Percentiles rank a stretch among this genome's conserved stretches.
Evolutionary conservation across 208 protist species (phyloP).

Genomic region (Naegleria lovaniensis): DNA sequence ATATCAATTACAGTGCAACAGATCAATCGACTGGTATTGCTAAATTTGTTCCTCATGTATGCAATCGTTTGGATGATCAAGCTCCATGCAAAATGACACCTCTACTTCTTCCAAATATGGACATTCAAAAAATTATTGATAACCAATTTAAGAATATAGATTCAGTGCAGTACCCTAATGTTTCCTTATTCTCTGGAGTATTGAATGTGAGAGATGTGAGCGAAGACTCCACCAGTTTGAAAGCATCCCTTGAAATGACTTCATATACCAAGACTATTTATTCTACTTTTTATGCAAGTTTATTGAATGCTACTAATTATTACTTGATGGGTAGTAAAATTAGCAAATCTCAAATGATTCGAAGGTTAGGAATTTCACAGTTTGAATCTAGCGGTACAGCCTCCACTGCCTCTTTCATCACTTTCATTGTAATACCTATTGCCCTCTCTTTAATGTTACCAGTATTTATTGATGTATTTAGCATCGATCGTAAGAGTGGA

Average conservation of each 20-base stretch:
- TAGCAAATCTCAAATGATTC: neutral
- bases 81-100: neutral
- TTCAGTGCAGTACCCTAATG: neutral
- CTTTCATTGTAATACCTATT: neutral
- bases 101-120: neutral
- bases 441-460: neutral
- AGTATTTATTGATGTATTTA: neutral
- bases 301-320: neutral
- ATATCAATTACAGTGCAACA: no score
- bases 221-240: neutral
- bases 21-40: no score
- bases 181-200: neutral
- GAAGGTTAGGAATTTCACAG: neutral
- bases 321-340: neutral
- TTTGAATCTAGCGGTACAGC: neutral
- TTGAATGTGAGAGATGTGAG: neutral
- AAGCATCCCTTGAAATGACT: neutral
- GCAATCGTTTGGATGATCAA: neutral
- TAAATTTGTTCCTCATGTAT: neutral
- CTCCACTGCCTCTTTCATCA: neutral
- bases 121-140: neutral
- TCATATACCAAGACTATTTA: neutral
- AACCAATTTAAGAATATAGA: neutral
- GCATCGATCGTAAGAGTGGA: neutral
- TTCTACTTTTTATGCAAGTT: neutral